Conservation (phyloP, 2,329 filamentous ascomycete species). For the Davidsoniella eucalypti region DNA sequence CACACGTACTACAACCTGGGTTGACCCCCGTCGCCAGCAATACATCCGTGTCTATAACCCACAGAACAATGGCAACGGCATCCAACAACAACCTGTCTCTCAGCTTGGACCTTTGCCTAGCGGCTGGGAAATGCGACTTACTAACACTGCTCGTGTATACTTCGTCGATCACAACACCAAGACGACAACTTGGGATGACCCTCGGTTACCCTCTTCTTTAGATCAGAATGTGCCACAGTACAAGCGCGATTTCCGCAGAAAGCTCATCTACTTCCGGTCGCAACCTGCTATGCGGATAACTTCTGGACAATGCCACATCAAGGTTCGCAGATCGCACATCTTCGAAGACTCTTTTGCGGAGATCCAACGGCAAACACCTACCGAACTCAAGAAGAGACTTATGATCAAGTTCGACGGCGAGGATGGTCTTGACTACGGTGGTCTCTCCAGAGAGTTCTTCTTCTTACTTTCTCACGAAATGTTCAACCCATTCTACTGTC, state of each 20-base stretch:
- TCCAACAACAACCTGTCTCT: slow-evolving; percentile 94
- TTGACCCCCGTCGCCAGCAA: slow-evolving; percentile 89
- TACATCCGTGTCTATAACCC: slow-evolving; percentile 96
- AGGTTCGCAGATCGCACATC: slow-evolving; percentile 89
- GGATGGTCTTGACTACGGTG: slow-evolving; percentile 93
- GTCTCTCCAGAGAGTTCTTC: slow-evolving; percentile 96
- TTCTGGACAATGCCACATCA: slow-evolving; percentile 94
- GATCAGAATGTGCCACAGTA: slow-evolving; percentile 98
- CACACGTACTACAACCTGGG: slow-evolving; percentile 94
- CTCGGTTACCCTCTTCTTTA: slow-evolving; percentile 80
- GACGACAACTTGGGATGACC: slow-evolving; percentile 98
- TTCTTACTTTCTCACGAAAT: slow-evolving; percentile 98
- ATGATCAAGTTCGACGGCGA: slow-evolving; percentile 99
- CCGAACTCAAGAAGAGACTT: slow-evolving; percentile 89
- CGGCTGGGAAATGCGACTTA: slow-evolving; percentile 98
- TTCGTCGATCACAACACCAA: slow-evolving; percentile 99
- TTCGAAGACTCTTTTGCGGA: slow-evolving; percentile 98
- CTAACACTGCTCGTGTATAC: slow-evolving; percentile 93
- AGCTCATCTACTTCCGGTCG: slow-evolving; percentile 97
- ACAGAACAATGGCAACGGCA: slow-evolving; percentile 68
- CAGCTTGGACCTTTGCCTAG: slow-evolving; percentile 89
- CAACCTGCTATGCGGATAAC: slow-evolving; percentile 91
- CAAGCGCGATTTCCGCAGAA: slow-evolving; percentile 95
- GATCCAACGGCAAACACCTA: slow-evolving; percentile 90
- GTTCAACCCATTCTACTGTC: slow-evolving; percentile 99